Percentiles rank a stretch among this genome's conserved stretches.
phyloP scores from a whole-genome alignment of 1,284 basidiomycete genomes.

The Pterulicium gracile region DNA sequence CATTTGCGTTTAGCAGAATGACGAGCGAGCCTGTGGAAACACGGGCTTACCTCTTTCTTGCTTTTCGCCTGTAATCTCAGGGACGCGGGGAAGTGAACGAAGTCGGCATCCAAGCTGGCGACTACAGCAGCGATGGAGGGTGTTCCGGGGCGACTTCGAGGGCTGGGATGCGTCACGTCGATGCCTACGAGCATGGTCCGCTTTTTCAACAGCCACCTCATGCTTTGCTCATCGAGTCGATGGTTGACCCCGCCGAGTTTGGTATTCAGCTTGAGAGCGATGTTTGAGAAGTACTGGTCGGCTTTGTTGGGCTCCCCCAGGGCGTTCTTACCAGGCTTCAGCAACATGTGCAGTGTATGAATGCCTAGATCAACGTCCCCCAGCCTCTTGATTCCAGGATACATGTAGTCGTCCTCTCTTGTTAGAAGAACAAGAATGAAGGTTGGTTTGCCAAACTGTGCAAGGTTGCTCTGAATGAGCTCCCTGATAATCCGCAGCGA shows the following conservation, averaged over 20 bases:
- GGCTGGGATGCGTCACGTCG: constrained; percentile 68
- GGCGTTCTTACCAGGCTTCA: constrained; percentile 35
- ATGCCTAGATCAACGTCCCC: constrained; percentile 58
- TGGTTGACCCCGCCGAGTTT: constrained; percentile 77
- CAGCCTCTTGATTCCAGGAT: constrained; percentile 66
- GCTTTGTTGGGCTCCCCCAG: constrained; percentile 38
- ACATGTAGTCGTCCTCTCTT: constrained; percentile 54
- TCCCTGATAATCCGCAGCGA: constrained; percentile 31
- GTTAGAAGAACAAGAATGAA: constrained; percentile 59
- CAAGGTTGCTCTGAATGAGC: constrained; percentile 23
- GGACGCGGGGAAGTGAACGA: constrained; percentile 63
- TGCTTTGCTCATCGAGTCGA: constrained; percentile 40
- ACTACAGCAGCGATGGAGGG: constrained; percentile 75
- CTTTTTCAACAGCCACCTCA: constrained; percentile 52
- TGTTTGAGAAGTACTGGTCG: constrained; percentile 70
- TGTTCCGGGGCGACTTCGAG: constrained; percentile 41
- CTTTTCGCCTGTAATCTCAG: constrained; percentile 45
- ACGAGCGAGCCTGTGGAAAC: no score
- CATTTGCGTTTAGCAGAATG: constrained; percentile 3
- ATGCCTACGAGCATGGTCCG: constrained; percentile 74
- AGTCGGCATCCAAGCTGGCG: constrained; percentile 52
- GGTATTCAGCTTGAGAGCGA: constrained; percentile 57
- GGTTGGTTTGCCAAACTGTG: constrained; percentile 26
- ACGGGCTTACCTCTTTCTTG: constrained; percentile 15
- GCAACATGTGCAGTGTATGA: constrained; percentile 56